Conservation (phyloP, 495 filamentous ascomycete species). For the Eremomyces bilateralis region DNA sequence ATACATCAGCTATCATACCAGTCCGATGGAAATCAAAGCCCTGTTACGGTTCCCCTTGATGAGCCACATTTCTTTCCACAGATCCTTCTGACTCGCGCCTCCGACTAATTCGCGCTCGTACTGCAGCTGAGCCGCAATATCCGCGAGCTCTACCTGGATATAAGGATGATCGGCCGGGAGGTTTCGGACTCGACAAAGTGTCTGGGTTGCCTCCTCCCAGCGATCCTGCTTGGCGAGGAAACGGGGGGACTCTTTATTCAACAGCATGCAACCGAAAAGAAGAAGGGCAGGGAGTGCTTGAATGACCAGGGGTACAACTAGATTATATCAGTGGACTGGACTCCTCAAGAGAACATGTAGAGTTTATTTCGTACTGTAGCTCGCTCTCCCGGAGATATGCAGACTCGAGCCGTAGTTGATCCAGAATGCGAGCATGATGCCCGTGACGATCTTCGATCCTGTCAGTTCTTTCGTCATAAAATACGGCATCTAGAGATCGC, state of each 20-base stretch:
- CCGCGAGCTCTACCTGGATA: slow-evolving; percentile 40
- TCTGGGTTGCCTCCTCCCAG: slow-evolving; percentile 41
- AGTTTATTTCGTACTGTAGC: slow-evolving; percentile 6
- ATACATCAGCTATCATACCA: too few relatives aligned
- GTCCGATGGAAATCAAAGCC: slow-evolving; percentile 31
- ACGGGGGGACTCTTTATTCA: slow-evolving; percentile 48
- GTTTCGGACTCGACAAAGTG: slow-evolving; percentile 31
- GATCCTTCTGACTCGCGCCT: slow-evolving; percentile 37
- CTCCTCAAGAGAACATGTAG: slow-evolving; percentile 24
- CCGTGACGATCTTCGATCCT: slow-evolving; percentile 10
- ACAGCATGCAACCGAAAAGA: slow-evolving; percentile 32
- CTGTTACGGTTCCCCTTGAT: slow-evolving; percentile 43
- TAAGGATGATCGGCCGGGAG: slow-evolving; percentile 36
- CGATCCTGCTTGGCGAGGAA: slow-evolving; percentile 47
- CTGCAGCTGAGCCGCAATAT: slow-evolving; percentile 47
- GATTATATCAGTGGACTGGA: neutral
- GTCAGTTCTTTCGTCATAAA: slow-evolving; percentile 16
- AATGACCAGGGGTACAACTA: slow-evolving; percentile 40
- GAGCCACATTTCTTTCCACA: slow-evolving; percentile 51
- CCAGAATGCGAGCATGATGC: slow-evolving; percentile 19
- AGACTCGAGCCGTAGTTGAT: slow-evolving; percentile 15
- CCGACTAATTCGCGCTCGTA: slow-evolving; percentile 40
- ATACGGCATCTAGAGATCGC: neutral
- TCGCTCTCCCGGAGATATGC: neutral
- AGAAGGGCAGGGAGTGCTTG: slow-evolving; percentile 42